These are phyloP conservation scores for Vararia minispora DNA, from an alignment of 768 basidiomycete genomes.

Conservation along the genomic window DNA sequence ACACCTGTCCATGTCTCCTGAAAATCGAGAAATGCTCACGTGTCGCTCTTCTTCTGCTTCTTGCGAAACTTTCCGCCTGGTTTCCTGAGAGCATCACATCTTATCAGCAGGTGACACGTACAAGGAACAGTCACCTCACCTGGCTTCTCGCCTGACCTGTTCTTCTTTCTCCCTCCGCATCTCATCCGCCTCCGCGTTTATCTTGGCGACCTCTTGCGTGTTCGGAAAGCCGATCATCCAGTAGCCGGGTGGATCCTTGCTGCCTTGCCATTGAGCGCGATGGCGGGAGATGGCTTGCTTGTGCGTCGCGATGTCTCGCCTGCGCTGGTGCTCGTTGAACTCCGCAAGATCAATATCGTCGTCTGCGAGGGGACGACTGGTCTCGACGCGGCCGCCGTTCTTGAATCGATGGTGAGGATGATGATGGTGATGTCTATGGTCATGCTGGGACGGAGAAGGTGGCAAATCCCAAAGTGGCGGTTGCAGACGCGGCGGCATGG, in stretches of 20 bases:
- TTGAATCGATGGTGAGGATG: conserved; percentile 13
- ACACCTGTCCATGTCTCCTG: conserved; percentile 4
- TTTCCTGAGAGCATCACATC: conserved; percentile 1
- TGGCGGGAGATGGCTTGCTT: conserved; percentile 64
- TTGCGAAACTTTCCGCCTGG: conserved; percentile 1
- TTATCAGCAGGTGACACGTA: not conserved
- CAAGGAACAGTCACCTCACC: conserved; percentile 22
- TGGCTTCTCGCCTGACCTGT: conserved; percentile 48
- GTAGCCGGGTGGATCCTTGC: conserved; percentile 75
- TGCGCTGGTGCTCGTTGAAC: not conserved
- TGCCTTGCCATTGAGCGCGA: conserved; percentile 56
- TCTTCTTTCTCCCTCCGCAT: conserved; percentile 61
- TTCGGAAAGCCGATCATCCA: conserved; percentile 87
- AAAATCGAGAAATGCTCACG: conserved; percentile 1
- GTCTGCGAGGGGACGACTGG: not conserved
- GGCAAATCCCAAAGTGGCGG: conserved; percentile 71
- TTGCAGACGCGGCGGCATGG: conserved; percentile 52
- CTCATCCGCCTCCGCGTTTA: conserved; percentile 62
- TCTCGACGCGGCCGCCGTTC: not conserved
- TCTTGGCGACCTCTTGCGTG: conserved; percentile 69
- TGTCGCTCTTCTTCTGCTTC: not conserved
- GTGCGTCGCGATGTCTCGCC: conserved; percentile 32
- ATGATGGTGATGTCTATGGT: not conserved
- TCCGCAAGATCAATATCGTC: conserved; percentile 1
- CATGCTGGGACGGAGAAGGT: conserved; percentile 10